These are phyloP conservation scores for Coix lacrymajobi DNA, from an alignment of 176 grass and related monocot species.

Conservation along the genomic window DNA sequence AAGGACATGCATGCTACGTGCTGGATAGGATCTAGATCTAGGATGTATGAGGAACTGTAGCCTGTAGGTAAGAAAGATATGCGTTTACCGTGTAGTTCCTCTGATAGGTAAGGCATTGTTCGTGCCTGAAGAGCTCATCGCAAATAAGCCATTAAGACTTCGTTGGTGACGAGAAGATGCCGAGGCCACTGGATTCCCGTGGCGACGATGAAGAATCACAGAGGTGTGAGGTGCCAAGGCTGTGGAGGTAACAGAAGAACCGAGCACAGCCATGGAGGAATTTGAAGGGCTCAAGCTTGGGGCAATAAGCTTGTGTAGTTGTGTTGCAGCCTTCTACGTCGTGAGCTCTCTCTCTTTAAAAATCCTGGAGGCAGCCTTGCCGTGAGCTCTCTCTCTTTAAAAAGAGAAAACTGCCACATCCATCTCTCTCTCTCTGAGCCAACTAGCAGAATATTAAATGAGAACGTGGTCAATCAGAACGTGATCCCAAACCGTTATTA, in stretches of 20 bases:
- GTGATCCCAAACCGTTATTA: no score
- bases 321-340: no score
- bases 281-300: neutral
- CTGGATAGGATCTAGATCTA: neutral
- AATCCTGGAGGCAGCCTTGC: no score
- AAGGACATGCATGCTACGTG: neutral
- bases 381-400: no score
- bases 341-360: no score
- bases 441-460: no score
- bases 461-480: no score
- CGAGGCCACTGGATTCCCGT: neutral
- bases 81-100: slow-evolving; percentile 23
- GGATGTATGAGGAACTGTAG: neutral
- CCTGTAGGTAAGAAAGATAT: neutral
- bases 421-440: no score
- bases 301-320: neutral
- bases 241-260: neutral
- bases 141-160: neutral
- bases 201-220: neutral
- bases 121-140: slow-evolving; percentile 28
- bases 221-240: neutral
- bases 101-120: neutral
- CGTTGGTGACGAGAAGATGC: neutral
- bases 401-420: no score
- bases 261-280: slow-evolving; percentile 15